phyloP scores from a whole-genome alignment of 2,329 filamentous ascomycete genomes.

The Podosphaera aphanis region DNA sequence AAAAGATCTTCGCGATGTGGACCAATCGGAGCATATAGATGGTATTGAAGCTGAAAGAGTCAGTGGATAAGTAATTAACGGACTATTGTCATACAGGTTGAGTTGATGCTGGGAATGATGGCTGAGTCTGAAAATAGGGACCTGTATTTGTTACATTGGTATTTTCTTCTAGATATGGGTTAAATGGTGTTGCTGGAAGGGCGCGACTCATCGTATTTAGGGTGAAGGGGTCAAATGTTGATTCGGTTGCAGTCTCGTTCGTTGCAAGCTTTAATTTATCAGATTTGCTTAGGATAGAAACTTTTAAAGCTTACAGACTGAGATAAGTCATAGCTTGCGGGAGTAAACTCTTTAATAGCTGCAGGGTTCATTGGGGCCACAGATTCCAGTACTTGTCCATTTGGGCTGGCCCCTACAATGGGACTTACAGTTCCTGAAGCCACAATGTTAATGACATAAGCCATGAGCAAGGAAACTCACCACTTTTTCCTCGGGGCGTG shows the following conservation, averaged over 20 bases:
- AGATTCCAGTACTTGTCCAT: slow-evolving; percentile 16
- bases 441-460: slow-evolving; percentile 1
- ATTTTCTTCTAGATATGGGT: slow-evolving; percentile 60
- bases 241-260: slow-evolving; percentile 27
- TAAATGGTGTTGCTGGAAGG: slow-evolving; percentile 30
- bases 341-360: slow-evolving; percentile 35
- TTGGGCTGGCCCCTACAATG: slow-evolving; percentile 4
- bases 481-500: slow-evolving; percentile 39
- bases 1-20: slow-evolving; percentile 61
- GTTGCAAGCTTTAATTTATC: slow-evolving; percentile 17
- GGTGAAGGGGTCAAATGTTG: slow-evolving; percentile 40
- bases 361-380: slow-evolving; percentile 30
- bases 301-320: slow-evolving; percentile 19
- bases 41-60: slow-evolving; percentile 50
- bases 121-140: slow-evolving; percentile 40
- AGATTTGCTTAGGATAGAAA: slow-evolving; percentile 2
- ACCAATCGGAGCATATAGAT: slow-evolving; percentile 73
- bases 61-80: slow-evolving; percentile 2
- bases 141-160: slow-evolving; percentile 26
- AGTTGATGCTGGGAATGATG: slow-evolving; percentile 26
- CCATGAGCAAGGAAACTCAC: slow-evolving; percentile 5
- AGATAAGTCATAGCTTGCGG: slow-evolving; percentile 28
- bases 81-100: slow-evolving; percentile 28
- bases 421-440: slow-evolving; percentile 15
- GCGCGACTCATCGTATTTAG: slow-evolving; percentile 31